phyloP scores from a whole-genome alignment of 306 rosid species.

The Vigna unguiculata region DNA sequence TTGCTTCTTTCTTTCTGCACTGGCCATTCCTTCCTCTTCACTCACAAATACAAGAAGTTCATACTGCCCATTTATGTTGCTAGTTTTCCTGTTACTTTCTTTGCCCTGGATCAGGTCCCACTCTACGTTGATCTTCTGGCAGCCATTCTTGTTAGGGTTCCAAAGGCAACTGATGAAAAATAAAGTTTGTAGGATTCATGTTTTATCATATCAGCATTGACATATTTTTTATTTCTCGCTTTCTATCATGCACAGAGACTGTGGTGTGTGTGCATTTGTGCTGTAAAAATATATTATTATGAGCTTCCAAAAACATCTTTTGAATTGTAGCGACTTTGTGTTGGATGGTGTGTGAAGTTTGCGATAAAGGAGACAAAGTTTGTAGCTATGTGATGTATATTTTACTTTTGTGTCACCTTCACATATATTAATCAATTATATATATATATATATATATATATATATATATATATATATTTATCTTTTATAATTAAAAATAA shows the following conservation, averaged over 20 bases:
- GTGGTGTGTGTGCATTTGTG: not conserved
- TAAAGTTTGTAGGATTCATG: not conserved
- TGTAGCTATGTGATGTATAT: not conserved
- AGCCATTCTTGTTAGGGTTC: slow-evolving; percentile 46
- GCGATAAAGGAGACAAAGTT: not conserved
- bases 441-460: no score
- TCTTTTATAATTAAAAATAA: no score
- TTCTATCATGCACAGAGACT: not conserved
- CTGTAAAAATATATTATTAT: no score
- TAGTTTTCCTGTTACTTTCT: no score
- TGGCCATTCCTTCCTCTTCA: slow-evolving; percentile 49
- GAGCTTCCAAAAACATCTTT: no score
- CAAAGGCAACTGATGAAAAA: slow-evolving; percentile 30
- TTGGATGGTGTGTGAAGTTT: not conserved
- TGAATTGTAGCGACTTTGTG: no score
- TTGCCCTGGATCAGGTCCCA: no score
- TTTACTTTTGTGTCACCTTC: no score
- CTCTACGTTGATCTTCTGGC: no score
- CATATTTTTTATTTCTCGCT: not conserved
- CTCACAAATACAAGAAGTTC: slow-evolving; percentile 29
- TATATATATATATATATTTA: no score
- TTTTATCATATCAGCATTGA: no score
- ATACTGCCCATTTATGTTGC: slow-evolving; percentile 51
- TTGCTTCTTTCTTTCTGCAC: slow-evolving; percentile 49
- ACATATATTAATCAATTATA: no score